phyloP scores from a whole-genome alignment of 2,329 filamentous ascomycete species.

The Aspergillus sp. region DNA sequence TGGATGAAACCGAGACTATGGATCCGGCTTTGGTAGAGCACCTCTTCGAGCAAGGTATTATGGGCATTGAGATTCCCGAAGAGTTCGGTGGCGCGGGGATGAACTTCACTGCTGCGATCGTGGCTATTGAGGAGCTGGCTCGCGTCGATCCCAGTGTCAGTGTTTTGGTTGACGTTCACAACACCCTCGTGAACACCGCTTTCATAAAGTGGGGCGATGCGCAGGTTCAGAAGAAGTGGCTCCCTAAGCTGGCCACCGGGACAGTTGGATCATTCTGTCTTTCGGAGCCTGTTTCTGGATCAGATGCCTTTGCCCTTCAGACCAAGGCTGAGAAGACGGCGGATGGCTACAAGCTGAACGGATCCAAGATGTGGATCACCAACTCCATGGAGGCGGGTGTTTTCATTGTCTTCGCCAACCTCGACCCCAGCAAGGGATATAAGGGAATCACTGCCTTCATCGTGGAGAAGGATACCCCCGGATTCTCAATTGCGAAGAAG shows the following conservation, averaged over 20 bases:
- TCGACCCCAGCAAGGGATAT: constrained; percentile 89
- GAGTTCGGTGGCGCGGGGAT: constrained; percentile 95
- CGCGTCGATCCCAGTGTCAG: constrained; percentile 92
- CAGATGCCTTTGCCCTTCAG: constrained; percentile 91
- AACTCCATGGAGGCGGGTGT: constrained; percentile 91
- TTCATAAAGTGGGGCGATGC: constrained; percentile 80
- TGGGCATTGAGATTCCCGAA: constrained; percentile 97
- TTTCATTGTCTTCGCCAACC: constrained; percentile 97
- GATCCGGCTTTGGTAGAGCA: constrained; percentile 84
- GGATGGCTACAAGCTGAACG: constrained; percentile 81
- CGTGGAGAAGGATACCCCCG: constrained; percentile 83
- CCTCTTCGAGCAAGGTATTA: constrained; percentile 94
- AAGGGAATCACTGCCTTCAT: constrained; percentile 96
- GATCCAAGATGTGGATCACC: constrained; percentile 99
- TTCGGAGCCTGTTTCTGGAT: constrained; percentile 88
- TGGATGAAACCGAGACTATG: constrained; percentile 97
- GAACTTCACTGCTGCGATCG: constrained; percentile 97
- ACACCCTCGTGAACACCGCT: constrained; percentile 94
- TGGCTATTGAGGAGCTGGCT: constrained; percentile 95
- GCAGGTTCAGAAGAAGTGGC: constrained; percentile 76
- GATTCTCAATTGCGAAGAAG: constrained; percentile 97
- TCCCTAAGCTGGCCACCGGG: constrained; percentile 85
- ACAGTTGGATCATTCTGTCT: constrained; percentile 91
- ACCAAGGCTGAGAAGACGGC: constrained; percentile 85
- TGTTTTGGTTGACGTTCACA: constrained; percentile 95